These are phyloP conservation scores for Bolboschoenus planiculmis DNA, from an alignment of 176 grass and related monocot species.

Conservation along the genomic window DNA sequence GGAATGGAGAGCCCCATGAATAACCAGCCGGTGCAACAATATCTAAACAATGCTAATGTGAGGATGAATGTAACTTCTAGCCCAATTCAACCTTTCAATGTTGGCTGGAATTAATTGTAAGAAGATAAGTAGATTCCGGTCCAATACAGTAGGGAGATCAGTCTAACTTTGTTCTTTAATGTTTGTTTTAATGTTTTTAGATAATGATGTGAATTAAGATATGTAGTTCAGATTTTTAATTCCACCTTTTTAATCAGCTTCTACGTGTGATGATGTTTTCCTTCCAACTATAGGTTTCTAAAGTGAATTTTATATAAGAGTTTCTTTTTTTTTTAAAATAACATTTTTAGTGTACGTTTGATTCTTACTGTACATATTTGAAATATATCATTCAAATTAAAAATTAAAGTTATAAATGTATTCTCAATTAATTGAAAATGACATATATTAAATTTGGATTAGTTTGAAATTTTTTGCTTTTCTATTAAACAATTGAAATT, in stretches of 20 bases:
- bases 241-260: background rate
- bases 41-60: constrained; percentile 46
- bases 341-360: no score
- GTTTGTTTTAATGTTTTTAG: background rate
- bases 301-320: background rate
- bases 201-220: constrained; percentile 13
- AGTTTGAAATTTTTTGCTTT: no score
- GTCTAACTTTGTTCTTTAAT: background rate
- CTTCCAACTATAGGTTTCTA: background rate
- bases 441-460: no score
- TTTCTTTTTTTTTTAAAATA: no score
- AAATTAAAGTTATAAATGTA: no score
- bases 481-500: no score
- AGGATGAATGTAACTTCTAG: constrained; percentile 26
- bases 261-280: background rate
- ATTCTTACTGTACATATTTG: no score
- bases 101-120: constrained; percentile 36
- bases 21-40: constrained; percentile 31
- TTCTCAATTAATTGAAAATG: no score
- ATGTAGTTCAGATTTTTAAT: constrained; percentile 13
- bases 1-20: background rate
- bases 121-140: background rate
- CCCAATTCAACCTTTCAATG: constrained; percentile 9
- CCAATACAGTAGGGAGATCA: background rate
- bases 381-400: no score